These are phyloP conservation scores for Galerina sulciceps DNA, from an alignment of 768 basidiomycete genomes.

Conservation along the genomic window DNA sequence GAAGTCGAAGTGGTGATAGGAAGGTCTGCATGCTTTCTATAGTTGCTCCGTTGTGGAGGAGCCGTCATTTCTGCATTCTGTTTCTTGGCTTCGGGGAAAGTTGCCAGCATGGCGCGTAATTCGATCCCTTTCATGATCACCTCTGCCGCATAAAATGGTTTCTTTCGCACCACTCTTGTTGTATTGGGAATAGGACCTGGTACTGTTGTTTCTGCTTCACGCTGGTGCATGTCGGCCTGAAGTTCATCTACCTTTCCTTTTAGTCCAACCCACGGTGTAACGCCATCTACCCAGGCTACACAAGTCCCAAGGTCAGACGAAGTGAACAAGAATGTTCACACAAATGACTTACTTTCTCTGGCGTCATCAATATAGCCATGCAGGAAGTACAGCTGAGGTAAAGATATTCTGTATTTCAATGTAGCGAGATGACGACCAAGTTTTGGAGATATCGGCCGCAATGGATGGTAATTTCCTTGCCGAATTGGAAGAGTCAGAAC, in stretches of 20 bases:
- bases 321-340: not conserved
- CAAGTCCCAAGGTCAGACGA: not conserved
- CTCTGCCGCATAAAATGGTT: conserved; percentile 88
- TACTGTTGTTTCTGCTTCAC: conserved; percentile 77
- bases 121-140: conserved; percentile 78
- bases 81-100: conserved; percentile 76
- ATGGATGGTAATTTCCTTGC: conserved; percentile 83
- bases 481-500: conserved; percentile 82
- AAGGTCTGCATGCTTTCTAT: conserved; percentile 50
- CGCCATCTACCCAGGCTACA: conserved; percentile 77
- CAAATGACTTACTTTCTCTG: conserved; percentile 51
- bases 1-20: conserved; percentile 47
- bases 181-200: conserved; percentile 59
- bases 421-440: conserved; percentile 89
- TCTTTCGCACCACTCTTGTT: conserved; percentile 69
- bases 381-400: conserved; percentile 81
- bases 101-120: conserved; percentile 76
- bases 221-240: conserved; percentile 91
- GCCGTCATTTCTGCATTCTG: conserved; percentile 52
- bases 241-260: conserved; percentile 84
- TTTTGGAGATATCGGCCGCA: conserved; percentile 77
- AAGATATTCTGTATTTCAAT: conserved; percentile 83
- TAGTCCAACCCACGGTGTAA: conserved; percentile 80
- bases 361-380: conserved; percentile 88
- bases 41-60: conserved; percentile 50